phyloP scores from a whole-genome alignment of 495 filamentous ascomycete species.

The Penicillium manginii region DNA sequence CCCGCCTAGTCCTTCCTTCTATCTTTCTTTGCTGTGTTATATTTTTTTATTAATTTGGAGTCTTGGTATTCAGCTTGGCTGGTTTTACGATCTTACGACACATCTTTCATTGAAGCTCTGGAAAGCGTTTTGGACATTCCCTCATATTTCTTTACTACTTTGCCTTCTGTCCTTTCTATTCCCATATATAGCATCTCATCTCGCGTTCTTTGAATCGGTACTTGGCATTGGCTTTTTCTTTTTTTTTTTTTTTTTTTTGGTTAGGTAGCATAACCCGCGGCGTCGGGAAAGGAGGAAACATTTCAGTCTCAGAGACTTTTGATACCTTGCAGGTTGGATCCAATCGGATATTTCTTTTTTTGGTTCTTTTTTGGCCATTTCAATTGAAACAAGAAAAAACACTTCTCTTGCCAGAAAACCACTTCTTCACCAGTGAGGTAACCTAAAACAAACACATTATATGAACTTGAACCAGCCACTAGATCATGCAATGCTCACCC shows the following conservation, averaged over 20 bases:
- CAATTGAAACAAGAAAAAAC: too few relatives aligned
- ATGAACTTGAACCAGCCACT: too few relatives aligned
- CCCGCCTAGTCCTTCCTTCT: neutral
- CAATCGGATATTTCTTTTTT: neutral
- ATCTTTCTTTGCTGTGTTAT: slow-evolving; percentile 5
- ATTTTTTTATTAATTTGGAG: slow-evolving; percentile 4
- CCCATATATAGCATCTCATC: neutral
- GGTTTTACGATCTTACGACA: slow-evolving; percentile 1
- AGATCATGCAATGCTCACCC: neutral
- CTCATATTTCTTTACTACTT: neutral
- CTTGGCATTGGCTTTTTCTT: neutral
- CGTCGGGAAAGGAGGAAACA: neutral
- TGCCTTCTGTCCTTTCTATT: neutral
- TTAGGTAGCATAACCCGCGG: neutral
- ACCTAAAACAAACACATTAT: neutral
- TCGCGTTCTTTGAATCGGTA: neutral
- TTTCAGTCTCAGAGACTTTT: neutral
- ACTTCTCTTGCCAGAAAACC: neutral
- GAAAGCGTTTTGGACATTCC: neutral
- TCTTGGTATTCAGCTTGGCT: neutral
- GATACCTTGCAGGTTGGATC: neutral
- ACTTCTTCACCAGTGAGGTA: neutral
- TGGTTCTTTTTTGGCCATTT: neutral
- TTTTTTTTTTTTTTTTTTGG: neutral
- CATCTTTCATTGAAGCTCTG: slow-evolving; percentile 2